Evolutionary conservation across 2,329 filamentous ascomycete species (phyloP).

Genomic region (Paecilomyces dactylethromorphus): DNA sequence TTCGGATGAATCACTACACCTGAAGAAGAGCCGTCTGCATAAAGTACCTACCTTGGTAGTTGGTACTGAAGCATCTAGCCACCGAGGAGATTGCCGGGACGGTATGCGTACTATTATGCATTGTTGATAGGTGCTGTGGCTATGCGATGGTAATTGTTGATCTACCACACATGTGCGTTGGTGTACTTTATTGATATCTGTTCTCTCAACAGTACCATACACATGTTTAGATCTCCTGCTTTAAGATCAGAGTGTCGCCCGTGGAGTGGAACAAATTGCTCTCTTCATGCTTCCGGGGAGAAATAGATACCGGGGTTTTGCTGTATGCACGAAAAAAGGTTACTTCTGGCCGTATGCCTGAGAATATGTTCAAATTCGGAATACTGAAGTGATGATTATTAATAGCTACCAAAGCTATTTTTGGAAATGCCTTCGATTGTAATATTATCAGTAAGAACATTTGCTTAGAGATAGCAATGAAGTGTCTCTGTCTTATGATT

Average conservation of each 20-base stretch:
- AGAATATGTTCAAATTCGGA: background rate
- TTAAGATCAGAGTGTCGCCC: background rate
- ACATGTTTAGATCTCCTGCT: background rate
- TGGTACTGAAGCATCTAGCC: background rate
- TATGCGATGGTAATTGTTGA: background rate
- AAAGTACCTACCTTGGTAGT: background rate
- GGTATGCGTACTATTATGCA: background rate
- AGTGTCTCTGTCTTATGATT: background rate
- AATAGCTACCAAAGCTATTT: background rate
- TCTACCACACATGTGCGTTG: background rate
- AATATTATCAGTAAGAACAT: background rate
- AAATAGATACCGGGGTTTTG: too few species aligned
- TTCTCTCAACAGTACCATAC: background rate
- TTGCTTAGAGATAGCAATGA: background rate
- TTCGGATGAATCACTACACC: background rate
- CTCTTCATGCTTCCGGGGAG: background rate
- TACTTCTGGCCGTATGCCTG: too few species aligned
- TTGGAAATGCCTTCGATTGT: background rate
- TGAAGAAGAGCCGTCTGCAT: background rate
- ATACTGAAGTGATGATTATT: background rate
- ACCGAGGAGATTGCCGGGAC: background rate
- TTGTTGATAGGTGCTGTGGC: background rate
- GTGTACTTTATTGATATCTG: background rate
- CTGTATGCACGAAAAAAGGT: too few species aligned
- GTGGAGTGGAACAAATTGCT: background rate